phyloP scores from a whole-genome alignment of 768 basidiomycete genomes.

The Tulasnella calospora region DNA sequence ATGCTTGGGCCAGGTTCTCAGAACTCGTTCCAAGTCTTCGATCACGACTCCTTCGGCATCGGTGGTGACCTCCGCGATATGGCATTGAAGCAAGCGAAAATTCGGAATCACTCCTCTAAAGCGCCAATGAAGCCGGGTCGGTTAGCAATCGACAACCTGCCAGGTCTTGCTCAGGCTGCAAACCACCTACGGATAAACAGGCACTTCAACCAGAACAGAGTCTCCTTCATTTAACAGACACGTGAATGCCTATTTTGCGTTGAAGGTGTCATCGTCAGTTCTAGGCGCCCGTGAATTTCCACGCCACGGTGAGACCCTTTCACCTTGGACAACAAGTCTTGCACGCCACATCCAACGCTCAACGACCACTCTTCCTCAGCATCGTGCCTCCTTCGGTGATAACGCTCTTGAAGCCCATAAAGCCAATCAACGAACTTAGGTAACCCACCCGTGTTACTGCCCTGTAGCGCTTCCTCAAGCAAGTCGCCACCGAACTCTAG shows the following conservation, averaged over 20 bases:
- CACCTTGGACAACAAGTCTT: conserved; percentile 86
- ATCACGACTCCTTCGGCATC: conserved; percentile 69
- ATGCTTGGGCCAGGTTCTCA: conserved; percentile 68
- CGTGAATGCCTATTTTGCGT: conserved; percentile 52
- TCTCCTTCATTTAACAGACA: conserved; percentile 76
- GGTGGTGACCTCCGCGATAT: conserved; percentile 67
- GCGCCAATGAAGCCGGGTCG: not conserved
- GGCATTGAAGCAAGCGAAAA: conserved; percentile 53
- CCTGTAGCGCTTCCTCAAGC: conserved; percentile 65
- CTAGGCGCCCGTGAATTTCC: not conserved
- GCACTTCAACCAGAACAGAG: conserved; percentile 72
- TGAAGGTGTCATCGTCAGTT: conserved; percentile 4
- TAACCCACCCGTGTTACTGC: conserved; percentile 69
- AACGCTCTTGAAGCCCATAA: conserved; percentile 59
- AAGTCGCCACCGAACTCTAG: conserved; percentile 52
- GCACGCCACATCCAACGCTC: conserved; percentile 75
- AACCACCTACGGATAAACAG: conserved; percentile 50
- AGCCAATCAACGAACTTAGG: conserved; percentile 62
- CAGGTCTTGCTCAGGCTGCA: not conserved
- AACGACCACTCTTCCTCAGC: conserved; percentile 67
- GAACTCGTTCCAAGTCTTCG: conserved; percentile 53
- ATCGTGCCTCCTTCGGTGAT: conserved; percentile 56
- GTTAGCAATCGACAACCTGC: not conserved
- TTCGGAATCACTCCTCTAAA: conserved; percentile 62
- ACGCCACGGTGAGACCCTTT: not conserved